phyloP scores from a whole-genome alignment of 495 filamentous ascomycete genomes.

The Hypoxylon rickii region DNA sequence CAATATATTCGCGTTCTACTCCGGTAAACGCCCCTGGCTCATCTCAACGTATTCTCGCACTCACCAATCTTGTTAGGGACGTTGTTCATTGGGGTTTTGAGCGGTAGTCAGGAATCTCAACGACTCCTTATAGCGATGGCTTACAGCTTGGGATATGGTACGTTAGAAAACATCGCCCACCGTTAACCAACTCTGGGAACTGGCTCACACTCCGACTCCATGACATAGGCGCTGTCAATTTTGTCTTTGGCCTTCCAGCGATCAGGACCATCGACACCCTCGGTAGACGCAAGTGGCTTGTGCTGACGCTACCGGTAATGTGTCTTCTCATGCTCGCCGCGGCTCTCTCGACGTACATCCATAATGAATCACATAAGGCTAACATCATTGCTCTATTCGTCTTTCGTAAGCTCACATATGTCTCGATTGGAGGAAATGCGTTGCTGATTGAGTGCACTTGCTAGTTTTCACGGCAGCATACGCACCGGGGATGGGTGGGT shows the following conservation, averaged over 20 bases:
- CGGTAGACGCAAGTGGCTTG: conserved; percentile 71
- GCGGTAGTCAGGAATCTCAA: too few relatives aligned
- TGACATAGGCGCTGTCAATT: conserved; percentile 64
- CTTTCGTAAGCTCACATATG: conserved; percentile 24
- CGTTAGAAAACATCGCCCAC: not conserved
- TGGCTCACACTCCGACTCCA: not conserved
- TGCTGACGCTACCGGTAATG: conserved; percentile 74
- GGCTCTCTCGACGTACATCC: conserved; percentile 23
- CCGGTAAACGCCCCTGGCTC: conserved; percentile 15
- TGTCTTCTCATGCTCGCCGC: conserved; percentile 53
- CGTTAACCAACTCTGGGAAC: not conserved
- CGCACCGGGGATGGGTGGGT: conserved; percentile 39
- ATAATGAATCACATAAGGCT: not conserved
- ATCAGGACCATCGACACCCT: conserved; percentile 77
- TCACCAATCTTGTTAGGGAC: conserved; percentile 10
- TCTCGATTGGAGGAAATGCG: not conserved
- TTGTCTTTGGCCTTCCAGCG: conserved; percentile 71
- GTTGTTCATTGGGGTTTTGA: conserved; percentile 24
- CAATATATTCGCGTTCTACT: conserved; percentile 41
- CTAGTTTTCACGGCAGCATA: conserved; percentile 40
- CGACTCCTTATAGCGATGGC: conserved; percentile 15
- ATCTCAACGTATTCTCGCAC: not conserved
- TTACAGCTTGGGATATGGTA: conserved; percentile 36
- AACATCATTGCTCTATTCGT: conserved; percentile 32
- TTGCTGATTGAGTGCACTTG: conserved; percentile 2